Evolutionary conservation across 225 moss, liverwort and hornwort species (phyloP).

Genomic region (Physcomitrium patens): DNA sequence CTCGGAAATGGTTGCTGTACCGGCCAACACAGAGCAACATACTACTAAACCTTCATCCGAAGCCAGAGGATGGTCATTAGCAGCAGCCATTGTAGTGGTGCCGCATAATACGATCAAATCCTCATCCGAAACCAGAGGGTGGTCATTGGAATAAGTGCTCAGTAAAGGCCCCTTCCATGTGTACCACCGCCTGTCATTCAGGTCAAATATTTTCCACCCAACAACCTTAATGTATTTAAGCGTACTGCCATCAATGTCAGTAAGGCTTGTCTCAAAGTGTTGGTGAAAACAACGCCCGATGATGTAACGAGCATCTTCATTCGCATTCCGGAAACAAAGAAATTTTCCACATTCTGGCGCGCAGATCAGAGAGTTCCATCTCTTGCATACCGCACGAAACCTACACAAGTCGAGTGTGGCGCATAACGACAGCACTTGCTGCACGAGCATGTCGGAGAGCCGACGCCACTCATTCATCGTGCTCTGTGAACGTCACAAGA

Average conservation of each 20-base stretch:
- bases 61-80: neutral
- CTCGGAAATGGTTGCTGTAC: too few species aligned
- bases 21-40: neutral
- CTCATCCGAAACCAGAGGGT: too few species aligned
- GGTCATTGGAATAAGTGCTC: too few species aligned
- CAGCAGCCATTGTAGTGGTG: too few species aligned
- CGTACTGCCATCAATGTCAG: too few species aligned
- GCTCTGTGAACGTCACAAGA: constrained; percentile 4
- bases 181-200: constrained; percentile 17
- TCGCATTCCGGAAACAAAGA: neutral
- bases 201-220: constrained; percentile 14
- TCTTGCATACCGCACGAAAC: constrained; percentile 19
- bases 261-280: neutral
- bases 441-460: constrained; percentile 12
- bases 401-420: constrained; percentile 17
- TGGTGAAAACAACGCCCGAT: neutral
- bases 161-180: neutral
- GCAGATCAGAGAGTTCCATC: constrained; percentile 10
- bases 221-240: too few species aligned
- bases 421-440: constrained; percentile 15
- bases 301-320: constrained; percentile 15
- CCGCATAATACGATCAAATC: too few species aligned
- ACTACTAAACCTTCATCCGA: constrained; percentile 16
- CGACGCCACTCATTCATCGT: constrained; percentile 1
- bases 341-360: neutral